Evolutionary conservation across 2,329 filamentous ascomycete genomes (phyloP).

Genomic region (Stachybotrys elegans): DNA sequence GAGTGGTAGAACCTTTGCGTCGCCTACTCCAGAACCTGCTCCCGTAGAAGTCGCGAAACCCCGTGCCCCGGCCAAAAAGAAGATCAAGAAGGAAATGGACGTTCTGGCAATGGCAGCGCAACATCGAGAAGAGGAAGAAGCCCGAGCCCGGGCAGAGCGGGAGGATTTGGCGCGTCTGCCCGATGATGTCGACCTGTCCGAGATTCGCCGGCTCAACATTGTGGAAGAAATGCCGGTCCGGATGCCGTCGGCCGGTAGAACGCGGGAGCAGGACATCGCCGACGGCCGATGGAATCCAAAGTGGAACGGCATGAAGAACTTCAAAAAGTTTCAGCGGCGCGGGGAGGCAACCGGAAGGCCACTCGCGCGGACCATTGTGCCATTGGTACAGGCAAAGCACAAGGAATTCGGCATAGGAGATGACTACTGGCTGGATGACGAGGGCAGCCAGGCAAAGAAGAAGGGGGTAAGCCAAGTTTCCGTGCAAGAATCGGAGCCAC

Average conservation of each 20-base stretch:
- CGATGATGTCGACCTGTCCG: slow-evolving; percentile 65
- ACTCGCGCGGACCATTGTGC: slow-evolving; percentile 56
- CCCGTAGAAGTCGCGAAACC: slow-evolving; percentile 10
- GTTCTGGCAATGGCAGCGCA: slow-evolving; percentile 62
- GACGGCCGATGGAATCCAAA: slow-evolving; percentile 71
- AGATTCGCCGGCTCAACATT: slow-evolving; percentile 68
- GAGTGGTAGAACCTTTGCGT: slow-evolving; percentile 42
- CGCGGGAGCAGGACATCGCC: slow-evolving; percentile 44
- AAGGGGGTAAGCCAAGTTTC: slow-evolving; percentile 20
- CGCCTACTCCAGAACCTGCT: slow-evolving; percentile 20
- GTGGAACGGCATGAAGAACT: slow-evolving; percentile 96
- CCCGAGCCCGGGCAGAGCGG: slow-evolving; percentile 49
- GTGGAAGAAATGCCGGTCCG: slow-evolving; percentile 72
- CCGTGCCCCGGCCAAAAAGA: slow-evolving; percentile 33
- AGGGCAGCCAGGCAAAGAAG: slow-evolving; percentile 24
- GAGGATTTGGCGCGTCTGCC: slow-evolving; percentile 46
- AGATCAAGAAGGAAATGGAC: slow-evolving; percentile 57
- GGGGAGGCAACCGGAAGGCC: slow-evolving; percentile 42
- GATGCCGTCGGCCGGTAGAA: slow-evolving; percentile 20
- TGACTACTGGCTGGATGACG: slow-evolving; percentile 67
- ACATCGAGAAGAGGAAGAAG: slow-evolving; percentile 61
- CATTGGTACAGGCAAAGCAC: slow-evolving; percentile 63
- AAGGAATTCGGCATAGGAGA: slow-evolving; percentile 72
- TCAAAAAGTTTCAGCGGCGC: slow-evolving; percentile 75
- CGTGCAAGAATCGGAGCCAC: slow-evolving; percentile 10